Percentiles rank a stretch among this genome's conserved stretches.
These are phyloP conservation scores for Aspergillus phoenicis DNA, from an alignment of 2,329 filamentous ascomycete genomes.

Conservation along the genomic window DNA sequence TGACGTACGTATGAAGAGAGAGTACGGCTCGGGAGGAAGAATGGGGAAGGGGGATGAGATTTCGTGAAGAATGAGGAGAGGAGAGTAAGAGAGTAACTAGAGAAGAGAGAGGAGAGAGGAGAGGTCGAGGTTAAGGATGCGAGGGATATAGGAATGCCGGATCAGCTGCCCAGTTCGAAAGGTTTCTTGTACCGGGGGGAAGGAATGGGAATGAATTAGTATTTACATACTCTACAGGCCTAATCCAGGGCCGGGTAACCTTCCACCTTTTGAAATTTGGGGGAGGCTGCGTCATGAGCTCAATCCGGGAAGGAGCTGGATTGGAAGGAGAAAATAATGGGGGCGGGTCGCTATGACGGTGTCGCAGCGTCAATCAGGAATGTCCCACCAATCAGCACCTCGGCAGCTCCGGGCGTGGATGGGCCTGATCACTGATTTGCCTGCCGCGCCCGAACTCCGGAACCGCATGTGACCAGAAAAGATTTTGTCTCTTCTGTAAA, in stretches of 20 bases:
- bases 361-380: constrained; percentile 20
- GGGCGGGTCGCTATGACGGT: constrained; percentile 31
- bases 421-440: constrained; percentile 20
- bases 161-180: constrained; percentile 12
- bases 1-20: neutral
- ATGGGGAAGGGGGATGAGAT: neutral
- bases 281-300: constrained; percentile 25
- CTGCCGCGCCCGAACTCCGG: constrained; percentile 24
- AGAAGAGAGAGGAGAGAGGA: neutral
- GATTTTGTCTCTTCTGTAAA: constrained; percentile 18
- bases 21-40: neutral
- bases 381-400: constrained; percentile 35
- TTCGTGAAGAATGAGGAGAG: neutral
- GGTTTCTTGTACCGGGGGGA: neutral
- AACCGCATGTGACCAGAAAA: constrained; percentile 37
- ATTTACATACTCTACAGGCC: no score
- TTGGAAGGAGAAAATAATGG: constrained; percentile 26
- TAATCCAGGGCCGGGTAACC: constrained; percentile 21
- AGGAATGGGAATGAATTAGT: neutral
- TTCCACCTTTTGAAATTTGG: constrained; percentile 20
- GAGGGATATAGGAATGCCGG: constrained; percentile 13
- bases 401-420: constrained; percentile 24
- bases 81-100: neutral
- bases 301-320: constrained; percentile 22
- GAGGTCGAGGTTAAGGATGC: neutral